Evolutionary conservation across 2,329 filamentous ascomycete species (phyloP), one percentile per base, ranked within the genome.

Genomic region (Myriangium duriaei): DNA sequence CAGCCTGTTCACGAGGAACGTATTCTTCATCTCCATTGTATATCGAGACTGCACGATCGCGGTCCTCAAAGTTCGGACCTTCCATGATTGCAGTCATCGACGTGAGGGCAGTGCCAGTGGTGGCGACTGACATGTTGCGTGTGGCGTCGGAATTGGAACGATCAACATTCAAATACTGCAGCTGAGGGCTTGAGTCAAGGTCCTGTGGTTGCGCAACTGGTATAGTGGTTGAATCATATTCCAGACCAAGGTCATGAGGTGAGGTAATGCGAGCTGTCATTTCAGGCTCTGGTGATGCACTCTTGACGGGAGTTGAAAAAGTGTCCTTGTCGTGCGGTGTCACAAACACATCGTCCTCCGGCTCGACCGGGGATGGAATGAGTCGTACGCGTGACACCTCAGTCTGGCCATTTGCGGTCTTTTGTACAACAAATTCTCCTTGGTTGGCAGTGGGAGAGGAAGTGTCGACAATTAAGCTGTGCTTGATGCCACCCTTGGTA

Each of bases 21-120:
- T 87, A 81, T 36, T 84, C 78, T 53, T 94, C 86, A 43, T 79
- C 75, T 28, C 87, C 86, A 40, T 88, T 79, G 54, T 75, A 96
- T 29, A 98, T 85, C 52, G 77, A 79, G 49, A 78, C 72, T 1
- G 88, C 91, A 54, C 81, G 83, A 47, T 81, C 74, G 13, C 72
- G 69, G 49, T 94, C 86, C 41, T 81, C 76, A 26, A 76, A 72
- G 1, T 74, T 64, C 4, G 67, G 63, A 71, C 60, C 56, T n/a
- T 47, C 47, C 30, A 53, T 47, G 6, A 33, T 39, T 13, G 34
- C 42, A 9, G 40, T 36, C 24, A 42, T 38, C 15, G 41, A 40
- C 18, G 38, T 39, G 14, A 39, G 26, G 15, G 40, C 40, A 5
- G 34, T 37, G 4, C 33, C 40, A 17, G 40, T 37, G 4, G 34